A percentile compares a stretch with the other conserved stretches of the same genome.
phyloP scores from a whole-genome alignment of 2,329 filamentous ascomycete genomes.

The Raffaelea arxii region DNA sequence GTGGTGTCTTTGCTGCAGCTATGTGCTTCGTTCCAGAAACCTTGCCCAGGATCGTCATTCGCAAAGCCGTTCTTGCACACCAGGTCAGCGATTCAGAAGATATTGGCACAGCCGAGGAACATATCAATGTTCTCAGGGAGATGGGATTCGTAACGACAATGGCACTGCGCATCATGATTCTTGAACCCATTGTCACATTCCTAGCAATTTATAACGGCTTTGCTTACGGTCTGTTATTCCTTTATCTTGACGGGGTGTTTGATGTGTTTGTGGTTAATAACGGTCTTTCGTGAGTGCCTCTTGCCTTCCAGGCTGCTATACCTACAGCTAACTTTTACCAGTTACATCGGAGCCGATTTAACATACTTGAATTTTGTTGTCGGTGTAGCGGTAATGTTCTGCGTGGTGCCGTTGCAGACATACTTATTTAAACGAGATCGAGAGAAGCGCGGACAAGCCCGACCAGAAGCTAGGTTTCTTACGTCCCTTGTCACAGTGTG shows the following conservation, averaged over 20 bases:
- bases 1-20: constrained; percentile 2
- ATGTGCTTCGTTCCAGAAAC: constrained; percentile 7
- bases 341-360: constrained; percentile 7
- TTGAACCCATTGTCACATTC: constrained; percentile 6
- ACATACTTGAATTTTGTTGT: constrained; percentile 8
- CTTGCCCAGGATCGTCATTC: constrained; percentile 4
- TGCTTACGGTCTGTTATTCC: constrained; percentile 7
- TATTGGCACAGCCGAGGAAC: constrained; percentile 5
- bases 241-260: constrained; percentile 7
- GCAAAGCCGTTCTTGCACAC: neutral
- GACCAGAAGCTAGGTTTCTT: constrained; percentile 5
- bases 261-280: constrained; percentile 7
- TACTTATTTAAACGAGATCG: constrained; percentile 4
- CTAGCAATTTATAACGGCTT: constrained; percentile 8
- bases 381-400: constrained; percentile 6
- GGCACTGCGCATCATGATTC: constrained; percentile 6
- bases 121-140: constrained; percentile 5
- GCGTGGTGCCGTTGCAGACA: constrained; percentile 6
- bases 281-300: constrained; percentile 5
- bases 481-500: constrained; percentile 6
- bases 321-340: too few species aligned
- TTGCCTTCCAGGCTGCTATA: too few species aligned
- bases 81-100: constrained; percentile 3
- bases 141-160: constrained; percentile 7
- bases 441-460: neutral